These are phyloP conservation scores for Rutstroemia sydowiana DNA, from an alignment of 2,329 filamentous ascomycete genomes.

Conservation along the genomic window DNA sequence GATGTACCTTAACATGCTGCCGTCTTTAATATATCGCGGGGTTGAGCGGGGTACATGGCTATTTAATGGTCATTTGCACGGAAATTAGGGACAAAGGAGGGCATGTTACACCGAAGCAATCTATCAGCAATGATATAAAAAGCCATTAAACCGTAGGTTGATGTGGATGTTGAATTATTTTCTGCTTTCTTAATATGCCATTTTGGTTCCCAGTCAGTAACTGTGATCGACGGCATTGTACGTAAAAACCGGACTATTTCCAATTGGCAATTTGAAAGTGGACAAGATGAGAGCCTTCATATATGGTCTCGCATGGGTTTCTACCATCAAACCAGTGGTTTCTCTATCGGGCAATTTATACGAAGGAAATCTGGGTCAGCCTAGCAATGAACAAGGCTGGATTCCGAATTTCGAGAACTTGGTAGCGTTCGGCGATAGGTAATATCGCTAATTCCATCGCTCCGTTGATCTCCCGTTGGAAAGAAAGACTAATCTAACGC, in stretches of 20 bases:
- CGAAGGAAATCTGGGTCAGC: neutral
- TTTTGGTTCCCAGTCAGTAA: neutral
- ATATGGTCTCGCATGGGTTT: neutral
- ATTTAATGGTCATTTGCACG: neutral
- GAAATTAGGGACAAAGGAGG: neutral
- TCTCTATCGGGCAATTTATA: neutral
- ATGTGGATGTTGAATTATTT: conserved; percentile 53
- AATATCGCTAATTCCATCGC: conserved; percentile 10
- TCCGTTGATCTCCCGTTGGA: neutral
- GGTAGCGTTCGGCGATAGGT: conserved; percentile 65
- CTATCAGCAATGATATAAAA: neutral
- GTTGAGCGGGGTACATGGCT: neutral
- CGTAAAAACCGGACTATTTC: too few species aligned
- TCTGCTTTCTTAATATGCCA: neutral
- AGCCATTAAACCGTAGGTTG: conserved; percentile 40
- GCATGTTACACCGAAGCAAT: neutral
- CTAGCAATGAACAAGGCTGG: conserved; percentile 10
- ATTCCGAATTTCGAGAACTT: conserved; percentile 50
- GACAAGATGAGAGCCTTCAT: neutral
- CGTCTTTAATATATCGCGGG: neutral
- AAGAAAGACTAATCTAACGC: neutral
- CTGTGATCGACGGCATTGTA: too few species aligned
- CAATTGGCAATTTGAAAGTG: neutral
- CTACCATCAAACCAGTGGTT: neutral
- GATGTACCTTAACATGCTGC: neutral